Evolutionary conservation across 176 grass and related monocot genomes (phyloP).

Genomic region (Hsuehochloa calcarea): DNA sequence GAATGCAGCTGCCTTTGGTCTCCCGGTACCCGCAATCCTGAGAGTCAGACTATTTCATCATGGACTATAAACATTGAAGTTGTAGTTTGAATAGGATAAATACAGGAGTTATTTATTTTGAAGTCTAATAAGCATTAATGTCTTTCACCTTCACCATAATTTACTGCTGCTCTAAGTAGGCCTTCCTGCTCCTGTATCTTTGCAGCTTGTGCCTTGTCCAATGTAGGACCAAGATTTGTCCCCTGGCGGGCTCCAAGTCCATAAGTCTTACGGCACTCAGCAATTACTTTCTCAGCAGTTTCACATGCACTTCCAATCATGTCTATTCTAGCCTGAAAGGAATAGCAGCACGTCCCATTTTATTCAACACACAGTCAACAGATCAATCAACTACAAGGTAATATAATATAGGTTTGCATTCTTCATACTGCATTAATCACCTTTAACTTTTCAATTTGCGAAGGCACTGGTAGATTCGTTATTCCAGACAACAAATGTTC

Average conservation of each 20-base stretch:
- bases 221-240: slow-evolving; percentile 68
- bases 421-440: slow-evolving; percentile 28
- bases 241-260: slow-evolving; percentile 79
- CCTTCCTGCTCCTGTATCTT: slow-evolving; percentile 97
- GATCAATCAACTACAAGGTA: background rate
- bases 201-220: slow-evolving; percentile 93
- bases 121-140: slow-evolving; percentile 23
- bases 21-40: slow-evolving; percentile 66
- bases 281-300: slow-evolving; percentile 90
- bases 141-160: slow-evolving; percentile 81
- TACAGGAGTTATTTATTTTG: background rate
- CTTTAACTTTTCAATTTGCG: slow-evolving; percentile 89
- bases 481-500: slow-evolving; percentile 74
- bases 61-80: background rate
- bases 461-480: slow-evolving; percentile 62
- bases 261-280: slow-evolving; percentile 67
- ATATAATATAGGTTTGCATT: background rate
- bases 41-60: slow-evolving; percentile 13
- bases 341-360: slow-evolving; percentile 10
- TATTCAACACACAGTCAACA: slow-evolving; percentile 13
- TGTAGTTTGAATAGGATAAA: slow-evolving; percentile 6
- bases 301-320: slow-evolving; percentile 96
- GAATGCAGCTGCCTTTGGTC: slow-evolving; percentile 75
- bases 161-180: slow-evolving; percentile 73
- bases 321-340: slow-evolving; percentile 82